Conservation (phyloP, 2,329 filamentous ascomycete genomes). For the Xylaria sp. region DNA sequence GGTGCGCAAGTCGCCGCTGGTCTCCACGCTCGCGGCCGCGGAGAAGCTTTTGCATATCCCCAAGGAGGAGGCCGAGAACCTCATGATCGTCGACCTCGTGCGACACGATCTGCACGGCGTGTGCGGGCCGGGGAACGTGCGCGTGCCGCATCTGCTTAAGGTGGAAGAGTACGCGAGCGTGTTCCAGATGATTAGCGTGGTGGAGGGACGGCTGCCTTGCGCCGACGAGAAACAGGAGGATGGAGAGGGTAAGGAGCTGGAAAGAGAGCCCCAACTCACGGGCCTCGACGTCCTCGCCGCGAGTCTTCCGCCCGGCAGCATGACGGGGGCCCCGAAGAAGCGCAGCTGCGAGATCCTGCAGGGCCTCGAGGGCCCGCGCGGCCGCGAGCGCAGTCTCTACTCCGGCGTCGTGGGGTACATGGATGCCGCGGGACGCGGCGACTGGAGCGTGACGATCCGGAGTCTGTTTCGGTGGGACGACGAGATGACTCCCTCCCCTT, state of each 20-base stretch:
- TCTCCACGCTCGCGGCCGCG: constrained; percentile 76
- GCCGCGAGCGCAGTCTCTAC: constrained; percentile 77
- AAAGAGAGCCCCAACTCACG: constrained; percentile 54
- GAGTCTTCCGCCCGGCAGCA: constrained; percentile 87
- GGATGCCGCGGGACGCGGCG: constrained; percentile 84
- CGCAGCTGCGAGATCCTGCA: constrained; percentile 86
- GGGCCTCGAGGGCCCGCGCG: constrained; percentile 67
- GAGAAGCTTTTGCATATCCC: constrained; percentile 78
- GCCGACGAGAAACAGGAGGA: neutral
- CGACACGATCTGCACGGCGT: constrained; percentile 91
- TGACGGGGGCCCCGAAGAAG: constrained; percentile 97
- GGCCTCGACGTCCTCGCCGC: constrained; percentile 81
- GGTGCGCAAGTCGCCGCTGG: constrained; percentile 75
- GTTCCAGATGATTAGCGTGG: constrained; percentile 89
- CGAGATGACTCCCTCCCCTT: constrained; percentile 52
- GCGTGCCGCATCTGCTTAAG: constrained; percentile 80
- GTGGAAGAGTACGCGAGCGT: constrained; percentile 93
- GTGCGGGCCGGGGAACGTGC: constrained; percentile 77
- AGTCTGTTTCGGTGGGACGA: constrained; percentile 80
- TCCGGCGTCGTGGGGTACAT: constrained; percentile 91
- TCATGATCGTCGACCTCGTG: constrained; percentile 99
- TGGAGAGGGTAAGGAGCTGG: neutral
- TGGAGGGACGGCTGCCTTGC: constrained; percentile 73
- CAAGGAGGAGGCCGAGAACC: constrained; percentile 94
- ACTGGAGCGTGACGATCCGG: constrained; percentile 92